Conservation (phyloP, 805 yeast genomes). For the Lipomyces oligophaga region DNA sequence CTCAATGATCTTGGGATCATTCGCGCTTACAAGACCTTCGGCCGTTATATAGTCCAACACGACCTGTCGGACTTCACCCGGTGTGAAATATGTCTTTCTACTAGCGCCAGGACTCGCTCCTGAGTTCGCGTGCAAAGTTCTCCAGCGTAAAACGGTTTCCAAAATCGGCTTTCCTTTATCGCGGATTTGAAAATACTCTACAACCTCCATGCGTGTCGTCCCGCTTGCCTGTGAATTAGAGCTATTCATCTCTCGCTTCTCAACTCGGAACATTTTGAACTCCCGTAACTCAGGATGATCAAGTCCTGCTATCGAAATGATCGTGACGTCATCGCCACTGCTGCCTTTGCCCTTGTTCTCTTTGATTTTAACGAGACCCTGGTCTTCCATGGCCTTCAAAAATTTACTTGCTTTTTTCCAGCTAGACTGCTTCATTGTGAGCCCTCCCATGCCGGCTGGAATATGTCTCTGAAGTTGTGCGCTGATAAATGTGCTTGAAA, state of each 20-base stretch:
- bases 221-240: background rate
- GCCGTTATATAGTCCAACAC: constrained; percentile 55
- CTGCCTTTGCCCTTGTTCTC: constrained; percentile 89
- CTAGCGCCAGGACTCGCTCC: no score
- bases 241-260: constrained; percentile 10
- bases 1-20: constrained; percentile 51
- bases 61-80: constrained; percentile 51
- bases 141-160: constrained; percentile 45
- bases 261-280: constrained; percentile 59
- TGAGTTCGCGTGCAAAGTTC: constrained; percentile 41
- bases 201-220: constrained; percentile 2
- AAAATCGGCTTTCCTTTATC: constrained; percentile 50
- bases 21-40: constrained; percentile 49
- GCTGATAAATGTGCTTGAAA: constrained; percentile 72
- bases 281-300: constrained; percentile 49
- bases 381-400: constrained; percentile 80
- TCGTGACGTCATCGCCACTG: constrained; percentile 64
- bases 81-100: constrained; percentile 46
- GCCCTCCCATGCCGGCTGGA: constrained; percentile 43
- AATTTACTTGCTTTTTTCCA: constrained; percentile 89
- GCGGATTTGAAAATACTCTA: constrained; percentile 18
- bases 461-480: constrained; percentile 64
- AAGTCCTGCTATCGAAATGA: constrained; percentile 49
- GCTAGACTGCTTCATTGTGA: constrained; percentile 66
- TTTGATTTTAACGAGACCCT: constrained; percentile 60